Evolutionary conservation across 2,329 filamentous ascomycete species (phyloP), one percentile per base, ranked within the genome.

Genomic region (Magnaporthiopsis poae): DNA sequence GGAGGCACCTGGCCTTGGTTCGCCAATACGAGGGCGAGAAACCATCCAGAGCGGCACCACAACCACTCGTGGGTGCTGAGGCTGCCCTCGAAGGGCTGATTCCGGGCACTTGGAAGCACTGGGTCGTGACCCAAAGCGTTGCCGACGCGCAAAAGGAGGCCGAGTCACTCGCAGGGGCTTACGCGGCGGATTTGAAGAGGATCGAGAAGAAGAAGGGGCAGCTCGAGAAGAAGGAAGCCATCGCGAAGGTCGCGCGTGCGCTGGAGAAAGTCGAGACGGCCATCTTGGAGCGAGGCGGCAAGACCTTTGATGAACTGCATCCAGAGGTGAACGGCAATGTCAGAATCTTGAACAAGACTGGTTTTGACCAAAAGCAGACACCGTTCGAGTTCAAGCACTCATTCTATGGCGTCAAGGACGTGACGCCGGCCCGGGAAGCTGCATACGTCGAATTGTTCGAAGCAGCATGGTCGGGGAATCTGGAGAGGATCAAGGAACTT

Each of bases 371-470:
- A 56, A 56, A 25, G 7, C 46, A 56, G 9, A 56, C 36, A 68
- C 5, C 74, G 75, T 89, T 86, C 71, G 73, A 79, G 5, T 78
- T 82, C 36, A 68, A 74, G 0, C 84, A 88, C 68, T 73, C 72
- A 2, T 90, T 91, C 73, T 67, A 66, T 36, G 78, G 69, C 71
- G 84, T 77, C 69, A 83, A 77, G 1, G 84, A 86, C 74, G 83
- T 80, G 73, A 89, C 83, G 0, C 82, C 84, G 2, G 78, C 77
- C 59, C 83, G 81, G 64, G 80, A 80, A 33, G 77, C 80, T 46
- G 87, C 82, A 0, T 94, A 92, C 69, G 69, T 89, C 7, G 77
- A 84, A 69, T 75, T 94, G 78, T 90, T 90, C 73, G 86, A 94
- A 72, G 90, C 90, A 52, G 86, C 86, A 5, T 95, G 90, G 90